These are phyloP conservation scores for Tagetes patula DNA, from an alignment of 129 eudicot species.

Conservation along the genomic window DNA sequence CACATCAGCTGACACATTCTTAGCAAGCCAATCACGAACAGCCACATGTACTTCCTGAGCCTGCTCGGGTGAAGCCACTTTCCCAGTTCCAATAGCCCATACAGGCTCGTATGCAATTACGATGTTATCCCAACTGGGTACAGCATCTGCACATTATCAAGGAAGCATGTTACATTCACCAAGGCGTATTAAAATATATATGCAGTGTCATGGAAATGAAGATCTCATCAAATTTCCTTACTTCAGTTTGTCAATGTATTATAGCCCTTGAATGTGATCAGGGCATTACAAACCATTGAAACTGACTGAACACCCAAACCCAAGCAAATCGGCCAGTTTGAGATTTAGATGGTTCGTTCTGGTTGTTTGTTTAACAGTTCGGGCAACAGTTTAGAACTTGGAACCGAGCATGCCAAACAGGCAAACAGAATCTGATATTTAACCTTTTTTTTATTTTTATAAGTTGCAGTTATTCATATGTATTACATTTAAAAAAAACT, in stretches of 20 bases:
- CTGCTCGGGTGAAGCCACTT: conserved; percentile 88
- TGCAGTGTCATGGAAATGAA: not conserved
- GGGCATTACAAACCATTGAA: not conserved
- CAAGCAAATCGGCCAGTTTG: not conserved
- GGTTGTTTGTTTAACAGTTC: not conserved
- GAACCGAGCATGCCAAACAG: not conserved
- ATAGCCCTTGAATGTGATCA: not conserved
- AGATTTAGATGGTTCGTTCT: not conserved
- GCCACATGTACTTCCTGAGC: conserved; percentile 91
- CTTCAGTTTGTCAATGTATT: not conserved
- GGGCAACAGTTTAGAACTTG: not conserved
- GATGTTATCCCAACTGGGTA: conserved; percentile 89
- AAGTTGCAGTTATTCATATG: not conserved
- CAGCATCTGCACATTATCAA: conserved; percentile 63
- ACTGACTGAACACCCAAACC: not conserved
- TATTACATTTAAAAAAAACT: not conserved
- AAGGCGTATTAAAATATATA: not conserved
- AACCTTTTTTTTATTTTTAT: not conserved
- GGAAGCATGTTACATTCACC: conserved; percentile 10
- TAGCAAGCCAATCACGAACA: conserved; percentile 86
- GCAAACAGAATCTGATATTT: not conserved
- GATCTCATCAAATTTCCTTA: not conserved
- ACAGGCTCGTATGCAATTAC: conserved; percentile 96
- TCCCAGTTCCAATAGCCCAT: conserved; percentile 99
- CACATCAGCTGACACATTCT: conserved; percentile 81